Conservation (phyloP, 805 yeast species). For the Zygosaccharomyces kombuchaensis region DNA sequence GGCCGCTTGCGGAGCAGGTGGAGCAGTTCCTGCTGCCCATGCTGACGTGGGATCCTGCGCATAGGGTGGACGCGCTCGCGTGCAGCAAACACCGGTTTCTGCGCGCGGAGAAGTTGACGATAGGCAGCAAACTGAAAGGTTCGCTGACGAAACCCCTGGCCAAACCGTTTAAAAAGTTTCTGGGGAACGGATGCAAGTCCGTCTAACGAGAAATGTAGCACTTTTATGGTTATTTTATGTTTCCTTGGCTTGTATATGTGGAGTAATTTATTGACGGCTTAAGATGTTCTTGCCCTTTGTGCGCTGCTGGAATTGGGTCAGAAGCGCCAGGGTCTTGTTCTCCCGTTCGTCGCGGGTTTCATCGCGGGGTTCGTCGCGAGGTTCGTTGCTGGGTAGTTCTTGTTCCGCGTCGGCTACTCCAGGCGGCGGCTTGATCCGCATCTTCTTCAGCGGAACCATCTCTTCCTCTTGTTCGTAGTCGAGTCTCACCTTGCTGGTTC, state of each 20-base stretch:
- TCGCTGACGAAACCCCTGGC: neutral
- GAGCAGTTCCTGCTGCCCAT: slow-evolving; percentile 6
- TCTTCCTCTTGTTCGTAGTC: slow-evolving; percentile 39
- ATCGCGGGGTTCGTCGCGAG: slow-evolving; percentile 4
- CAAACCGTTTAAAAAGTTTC: neutral
- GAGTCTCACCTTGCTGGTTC: slow-evolving; percentile 30
- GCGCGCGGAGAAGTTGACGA: neutral
- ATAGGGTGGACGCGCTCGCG: slow-evolving; percentile 1
- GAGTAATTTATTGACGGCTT: slow-evolving; percentile 3
- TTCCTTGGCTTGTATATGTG: neutral
- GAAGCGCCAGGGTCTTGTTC: slow-evolving; percentile 17
- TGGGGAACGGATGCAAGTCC: neutral
- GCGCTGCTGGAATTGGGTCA: slow-evolving; percentile 17
- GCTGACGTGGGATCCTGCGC: slow-evolving; percentile 5
- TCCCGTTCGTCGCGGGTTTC: too few species aligned
- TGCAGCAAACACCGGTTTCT: slow-evolving; percentile 4
- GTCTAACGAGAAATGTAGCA: neutral
- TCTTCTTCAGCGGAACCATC: slow-evolving; percentile 15
- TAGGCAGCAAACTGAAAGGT: neutral
- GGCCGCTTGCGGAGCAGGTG: slow-evolving; percentile 1
- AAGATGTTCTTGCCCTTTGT: slow-evolving; percentile 15
- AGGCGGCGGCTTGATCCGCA: slow-evolving; percentile 13
- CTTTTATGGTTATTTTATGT: neutral
- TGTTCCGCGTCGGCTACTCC: slow-evolving; percentile 4
- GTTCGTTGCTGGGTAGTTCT: neutral